These are phyloP conservation scores for Onygena corvina DNA, from an alignment of 2,329 filamentous ascomycete genomes.

Conservation along the genomic window DNA sequence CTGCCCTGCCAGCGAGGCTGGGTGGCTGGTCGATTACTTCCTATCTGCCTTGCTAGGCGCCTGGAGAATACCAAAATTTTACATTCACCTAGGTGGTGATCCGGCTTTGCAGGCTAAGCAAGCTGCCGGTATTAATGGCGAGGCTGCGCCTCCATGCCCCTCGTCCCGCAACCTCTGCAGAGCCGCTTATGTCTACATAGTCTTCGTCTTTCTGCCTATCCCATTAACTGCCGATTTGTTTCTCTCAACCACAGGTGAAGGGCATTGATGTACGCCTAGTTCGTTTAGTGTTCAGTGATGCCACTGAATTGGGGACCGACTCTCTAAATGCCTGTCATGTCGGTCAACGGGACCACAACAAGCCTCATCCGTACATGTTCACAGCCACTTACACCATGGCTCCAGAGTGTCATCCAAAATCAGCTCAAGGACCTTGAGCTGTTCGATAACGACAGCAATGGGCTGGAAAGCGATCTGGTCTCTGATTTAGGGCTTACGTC, in stretches of 20 bases:
- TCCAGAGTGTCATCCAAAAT: neutral
- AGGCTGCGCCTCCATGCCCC: no score
- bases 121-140: no score
- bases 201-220: no score
- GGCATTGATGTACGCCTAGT: neutral
- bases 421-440: conserved; percentile 1
- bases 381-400: neutral
- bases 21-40: no score
- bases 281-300: neutral
- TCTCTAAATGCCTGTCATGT: neutral
- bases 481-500: neutral
- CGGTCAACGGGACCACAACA: neutral
- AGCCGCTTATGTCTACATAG: no score
- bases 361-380: neutral
- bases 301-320: neutral
- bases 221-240: neutral
- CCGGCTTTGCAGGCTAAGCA: no score
- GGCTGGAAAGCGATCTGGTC: neutral
- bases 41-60: no score
- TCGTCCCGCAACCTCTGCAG: no score
- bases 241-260: neutral
- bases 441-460: neutral
- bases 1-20: no score
- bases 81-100: no score
- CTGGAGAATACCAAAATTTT: no score